Percentiles rank a stretch among this genome's conserved stretches.
Evolutionary conservation across 352 stramenopile genomes (phyloP).

Genomic region (Plasmopara muralis): DNA sequence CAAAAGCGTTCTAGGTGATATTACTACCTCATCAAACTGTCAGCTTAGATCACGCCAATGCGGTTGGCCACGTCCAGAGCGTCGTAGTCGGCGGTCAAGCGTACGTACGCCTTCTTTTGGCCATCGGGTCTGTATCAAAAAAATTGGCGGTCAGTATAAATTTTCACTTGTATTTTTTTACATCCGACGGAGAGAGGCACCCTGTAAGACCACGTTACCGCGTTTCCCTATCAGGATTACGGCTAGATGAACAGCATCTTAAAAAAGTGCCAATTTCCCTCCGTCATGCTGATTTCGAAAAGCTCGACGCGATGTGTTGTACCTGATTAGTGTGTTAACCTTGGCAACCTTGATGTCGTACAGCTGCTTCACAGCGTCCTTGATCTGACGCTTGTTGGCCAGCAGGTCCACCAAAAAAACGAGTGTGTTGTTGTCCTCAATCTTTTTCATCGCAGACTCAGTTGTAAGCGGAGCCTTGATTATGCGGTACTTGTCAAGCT

Average conservation of each 20-base stretch:
- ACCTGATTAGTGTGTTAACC: constrained; percentile 99
- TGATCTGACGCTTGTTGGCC: constrained; percentile 99
- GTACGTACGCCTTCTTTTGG: constrained; percentile 99
- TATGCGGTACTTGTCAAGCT: constrained; percentile 98
- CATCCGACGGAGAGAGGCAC: constrained; percentile 16
- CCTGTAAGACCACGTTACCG: constrained; percentile 17
- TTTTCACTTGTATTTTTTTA: neutral
- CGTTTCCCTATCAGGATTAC: constrained; percentile 48
- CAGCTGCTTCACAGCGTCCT: constrained; percentile 97
- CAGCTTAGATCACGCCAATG: constrained; percentile 99
- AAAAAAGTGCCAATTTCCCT: constrained; percentile 18
- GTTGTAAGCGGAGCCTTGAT: constrained; percentile 99
- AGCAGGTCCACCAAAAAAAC: constrained; percentile 99
- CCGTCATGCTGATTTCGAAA: constrained; percentile 11
- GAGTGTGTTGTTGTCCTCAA: constrained; percentile 99
- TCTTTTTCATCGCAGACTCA: constrained; percentile 99
- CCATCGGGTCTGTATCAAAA: constrained; percentile 89
- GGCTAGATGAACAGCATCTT: constrained; percentile 10
- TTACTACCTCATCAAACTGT: constrained; percentile 17
- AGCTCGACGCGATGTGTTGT: constrained; percentile 82
- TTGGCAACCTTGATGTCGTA: constrained; percentile 99
- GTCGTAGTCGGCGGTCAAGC: constrained; percentile 98
- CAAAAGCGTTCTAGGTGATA: constrained; percentile 37
- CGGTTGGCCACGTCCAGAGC: constrained; percentile 99
- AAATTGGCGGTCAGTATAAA: constrained; percentile 13